Base-by-base conservation (phyloP, 225 moss, liverwort and hornwort species). In the Lunularia cruciata region DNA sequence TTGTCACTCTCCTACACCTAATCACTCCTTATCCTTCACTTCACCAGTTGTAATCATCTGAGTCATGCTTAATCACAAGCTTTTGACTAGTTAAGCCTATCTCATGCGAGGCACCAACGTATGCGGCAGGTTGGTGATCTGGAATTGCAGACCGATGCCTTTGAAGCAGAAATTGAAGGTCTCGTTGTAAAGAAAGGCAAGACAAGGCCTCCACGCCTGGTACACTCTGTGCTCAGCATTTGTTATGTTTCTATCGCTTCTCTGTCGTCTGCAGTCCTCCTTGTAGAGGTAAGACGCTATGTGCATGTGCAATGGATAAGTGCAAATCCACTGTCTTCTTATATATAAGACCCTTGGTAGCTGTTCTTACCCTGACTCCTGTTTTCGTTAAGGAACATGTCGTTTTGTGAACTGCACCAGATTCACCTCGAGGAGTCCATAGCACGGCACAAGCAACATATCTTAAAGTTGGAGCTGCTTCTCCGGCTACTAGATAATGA, bases 141-240 rank as follows among this genome's bases (percentile, higher is more conserved):
- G 65, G 93, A 90, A 63, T 83, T 85, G 31, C 88, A 94, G 69
- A 84, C 90, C 63, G 90, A 94, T 71, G 87, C 87, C 34, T 94
- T 89, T 80, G 93, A 94, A 73, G 90, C 90, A 51, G 93, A 94
- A 84, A 87, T 90, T 85, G 93, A 94, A 73, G 83, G 86, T 15
- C 87, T 89, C 59, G 78, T 83, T 73, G 90, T 88, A 33, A 94
- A 89, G 73, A 94, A 94, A 72, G 90, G 90, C 68, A 94, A 87
- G 73, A 76, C 90, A 73, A 88, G 89, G 38, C 93, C 93, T 75
- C 83, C 90, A n/a, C 88, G 93, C 63, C 83, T 94, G 93, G 93
- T 94, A 90, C 54, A 46, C 22, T 18, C 37, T 33, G n/a, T 60
- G 57, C 26, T 43, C 59, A 42, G 36, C 32, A 46, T 62, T 73